Conservation (phyloP, 164 flowering plant species). For the Echeveria elegans region DNA sequence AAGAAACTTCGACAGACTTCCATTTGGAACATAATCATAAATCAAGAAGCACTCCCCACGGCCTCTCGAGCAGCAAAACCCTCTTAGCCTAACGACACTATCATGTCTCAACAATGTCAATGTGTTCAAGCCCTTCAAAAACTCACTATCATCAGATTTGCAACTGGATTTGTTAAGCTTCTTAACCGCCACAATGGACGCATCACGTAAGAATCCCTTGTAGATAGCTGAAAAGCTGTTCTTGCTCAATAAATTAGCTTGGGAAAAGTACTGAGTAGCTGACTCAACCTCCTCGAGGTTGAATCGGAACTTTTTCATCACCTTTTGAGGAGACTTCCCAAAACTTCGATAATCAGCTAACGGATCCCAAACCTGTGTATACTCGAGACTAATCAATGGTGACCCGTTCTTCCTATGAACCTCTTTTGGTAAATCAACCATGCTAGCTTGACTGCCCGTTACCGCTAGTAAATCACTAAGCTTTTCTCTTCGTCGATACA, state of each 20-base stretch:
- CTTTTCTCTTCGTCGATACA: slow-evolving; percentile 32
- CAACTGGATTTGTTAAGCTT: slow-evolving; percentile 41
- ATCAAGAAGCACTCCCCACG: slow-evolving; percentile 52
- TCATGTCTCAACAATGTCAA: slow-evolving; percentile 43
- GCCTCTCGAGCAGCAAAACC: slow-evolving; percentile 48
- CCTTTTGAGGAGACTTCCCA: slow-evolving; percentile 15
- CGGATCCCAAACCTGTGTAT: slow-evolving; percentile 38
- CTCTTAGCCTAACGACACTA: slow-evolving; percentile 37
- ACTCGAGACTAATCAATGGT: slow-evolving; percentile 39
- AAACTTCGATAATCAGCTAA: slow-evolving; percentile 21
- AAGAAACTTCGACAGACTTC: slow-evolving; percentile 40
- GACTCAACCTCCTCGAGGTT: slow-evolving; percentile 59
- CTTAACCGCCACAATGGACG: slow-evolving; percentile 43
- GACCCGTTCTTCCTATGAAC: slow-evolving; percentile 26
- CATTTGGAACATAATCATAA: slow-evolving; percentile 44
- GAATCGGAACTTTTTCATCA: slow-evolving; percentile 21
- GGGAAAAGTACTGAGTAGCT: slow-evolving; percentile 56
- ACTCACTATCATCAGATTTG: slow-evolving; percentile 52
- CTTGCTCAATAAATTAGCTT: slow-evolving; percentile 35
- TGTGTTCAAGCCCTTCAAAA: slow-evolving; percentile 37
- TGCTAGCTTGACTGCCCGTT: slow-evolving; percentile 24
- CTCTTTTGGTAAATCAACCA: slow-evolving; percentile 27
- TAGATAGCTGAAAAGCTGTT: slow-evolving; percentile 46
- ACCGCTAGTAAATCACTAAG: slow-evolving; percentile 22
- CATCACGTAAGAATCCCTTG: slow-evolving; percentile 46